These are phyloP conservation scores for Blastobotrys niveus DNA, from an alignment of 1,139 yeast species.

Conservation along the genomic window DNA sequence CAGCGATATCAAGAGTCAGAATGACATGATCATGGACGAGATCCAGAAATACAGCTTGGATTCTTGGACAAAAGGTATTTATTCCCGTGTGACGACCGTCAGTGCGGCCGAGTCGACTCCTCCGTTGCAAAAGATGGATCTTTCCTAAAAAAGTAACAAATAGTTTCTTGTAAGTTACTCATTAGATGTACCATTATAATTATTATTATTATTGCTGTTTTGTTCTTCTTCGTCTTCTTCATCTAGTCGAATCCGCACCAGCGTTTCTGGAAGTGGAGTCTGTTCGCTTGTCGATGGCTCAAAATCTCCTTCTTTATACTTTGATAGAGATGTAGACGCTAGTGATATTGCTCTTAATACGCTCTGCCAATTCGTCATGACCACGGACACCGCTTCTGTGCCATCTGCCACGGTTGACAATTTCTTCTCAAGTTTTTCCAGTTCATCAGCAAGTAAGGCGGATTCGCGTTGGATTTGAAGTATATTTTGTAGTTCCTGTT, in stretches of 20 bases:
- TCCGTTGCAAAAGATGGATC: slow-evolving; percentile 7
- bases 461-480: slow-evolving; percentile 48
- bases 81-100: slow-evolving; percentile 16
- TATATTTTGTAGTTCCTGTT: slow-evolving; percentile 48
- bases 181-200: too few relatives aligned
- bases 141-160: slow-evolving; percentile 1
- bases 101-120: not conserved
- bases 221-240: slow-evolving; percentile 19
- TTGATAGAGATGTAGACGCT: slow-evolving; percentile 48
- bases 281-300: slow-evolving; percentile 36
- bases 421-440: slow-evolving; percentile 46
- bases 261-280: slow-evolving; percentile 54
- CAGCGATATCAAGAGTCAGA: slow-evolving; percentile 15
- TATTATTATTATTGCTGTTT: not conserved
- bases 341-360: slow-evolving; percentile 60
- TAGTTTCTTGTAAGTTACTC: too few relatives aligned
- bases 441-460: slow-evolving; percentile 42
- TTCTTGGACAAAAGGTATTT: slow-evolving; percentile 25
- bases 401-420: slow-evolving; percentile 51
- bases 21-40: slow-evolving; percentile 12
- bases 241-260: slow-evolving; percentile 59
- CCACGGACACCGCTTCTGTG: slow-evolving; percentile 42
- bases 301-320: slow-evolving; percentile 44
- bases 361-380: slow-evolving; percentile 60
- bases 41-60: slow-evolving; percentile 18